Base-by-base conservation (phyloP, 2,329 filamentous ascomycete genomes). In the Penicillium sumatraense region DNA sequence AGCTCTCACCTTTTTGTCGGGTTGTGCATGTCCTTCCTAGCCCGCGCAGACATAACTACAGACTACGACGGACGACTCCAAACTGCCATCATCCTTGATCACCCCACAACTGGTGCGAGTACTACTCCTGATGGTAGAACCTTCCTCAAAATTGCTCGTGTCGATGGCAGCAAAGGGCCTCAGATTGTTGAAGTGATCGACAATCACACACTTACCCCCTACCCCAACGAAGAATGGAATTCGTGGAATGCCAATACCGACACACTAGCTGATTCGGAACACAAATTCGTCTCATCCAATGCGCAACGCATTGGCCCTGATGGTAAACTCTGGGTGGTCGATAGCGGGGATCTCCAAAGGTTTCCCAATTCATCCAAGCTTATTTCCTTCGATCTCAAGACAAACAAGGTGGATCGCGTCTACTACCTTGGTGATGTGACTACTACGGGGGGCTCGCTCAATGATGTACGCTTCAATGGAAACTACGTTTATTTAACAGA, bases 381-480 rank as follows among this genome's bases (percentile, higher is more conserved):
- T 9, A 62, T 76, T 1, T 54, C 55, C 7, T 58, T 75, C 21
- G 67, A 76, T 54, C 33, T 73, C 5, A 68, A 60, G 3, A 72
- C 68, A 10, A 71, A 76, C 54, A 46, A 58, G 13, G 71, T 74
- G 10, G 60, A 62, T n/a, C 58, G 64, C 7, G 59, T 72, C 6
- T 75, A 73, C 49, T 62, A 62, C 31, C 63, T 75, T 20, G 72
- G 75, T 49, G 73, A 76, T 52, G 61, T 76, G 8, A 47, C 31
- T 14, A 33, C 45, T 18, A 47, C 41, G 18, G 42, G 21, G 6
- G 50, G 41, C 16, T 9, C 73, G 70, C 33, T 75, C 74, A 61
- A 69, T 68, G 35, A 40, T 18, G 18, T 40, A 20, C 16, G 35
- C 9, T 40, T 40, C 16, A 40, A 40, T 40, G 35, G 35, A 2